Conservation (phyloP, 75 land plant species). For the Selaginella tamariscina region DNA sequence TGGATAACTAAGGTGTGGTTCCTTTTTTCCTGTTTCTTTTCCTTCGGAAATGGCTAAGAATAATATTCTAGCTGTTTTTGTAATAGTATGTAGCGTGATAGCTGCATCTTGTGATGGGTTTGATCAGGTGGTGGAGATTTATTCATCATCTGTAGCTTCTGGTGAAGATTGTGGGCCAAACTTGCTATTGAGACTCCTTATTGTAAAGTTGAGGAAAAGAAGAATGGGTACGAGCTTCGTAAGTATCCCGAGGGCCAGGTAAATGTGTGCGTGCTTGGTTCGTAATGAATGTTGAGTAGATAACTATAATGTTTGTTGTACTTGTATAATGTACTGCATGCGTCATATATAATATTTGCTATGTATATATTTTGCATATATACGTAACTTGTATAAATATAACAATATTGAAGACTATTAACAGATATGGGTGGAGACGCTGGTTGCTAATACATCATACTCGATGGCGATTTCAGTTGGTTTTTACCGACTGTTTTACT, state of each 20-base stretch:
- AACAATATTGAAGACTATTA: too few species aligned
- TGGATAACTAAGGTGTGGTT: too few species aligned
- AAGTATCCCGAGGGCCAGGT: conserved; percentile 24
- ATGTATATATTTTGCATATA: too few species aligned
- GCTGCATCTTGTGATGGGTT: background rate
- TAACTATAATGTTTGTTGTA: background rate
- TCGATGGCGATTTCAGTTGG: conserved; percentile 10
- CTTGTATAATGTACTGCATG: too few species aligned
- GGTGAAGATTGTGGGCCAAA: conserved; percentile 17
- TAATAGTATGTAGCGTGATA: background rate
- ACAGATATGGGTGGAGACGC: conserved; percentile 28
- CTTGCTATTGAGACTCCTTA: conserved; percentile 22
- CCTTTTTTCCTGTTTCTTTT: too few species aligned
- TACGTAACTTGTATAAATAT: too few species aligned
- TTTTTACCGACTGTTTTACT: conserved; percentile 26
- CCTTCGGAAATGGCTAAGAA: too few species aligned
- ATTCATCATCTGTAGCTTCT: background rate
- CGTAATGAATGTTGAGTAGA: background rate
- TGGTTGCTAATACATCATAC: conserved; percentile 19
- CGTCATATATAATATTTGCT: too few species aligned
- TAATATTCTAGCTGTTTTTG: background rate
- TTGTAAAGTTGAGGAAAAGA: conserved; percentile 14
- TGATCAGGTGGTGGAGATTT: background rate
- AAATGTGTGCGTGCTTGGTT: background rate
- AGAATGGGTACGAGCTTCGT: conserved; percentile 20